Conservation (phyloP, 1,139 yeast genomes). For the Kodamaea sp. region DNA sequence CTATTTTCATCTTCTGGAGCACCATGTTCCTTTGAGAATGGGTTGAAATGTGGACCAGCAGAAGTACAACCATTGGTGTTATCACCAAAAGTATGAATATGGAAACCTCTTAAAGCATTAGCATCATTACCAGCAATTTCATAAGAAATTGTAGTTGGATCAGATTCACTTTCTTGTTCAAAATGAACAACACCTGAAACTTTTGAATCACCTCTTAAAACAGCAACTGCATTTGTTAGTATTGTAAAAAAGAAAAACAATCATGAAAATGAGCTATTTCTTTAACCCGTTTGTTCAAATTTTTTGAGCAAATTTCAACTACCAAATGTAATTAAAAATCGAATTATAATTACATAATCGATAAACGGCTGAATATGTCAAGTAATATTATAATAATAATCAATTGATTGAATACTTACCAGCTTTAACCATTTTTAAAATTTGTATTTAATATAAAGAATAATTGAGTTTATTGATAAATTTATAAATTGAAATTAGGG, state of each 20-base stretch:
- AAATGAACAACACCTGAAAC: slow-evolving; percentile 84
- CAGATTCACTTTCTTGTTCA: slow-evolving; percentile 75
- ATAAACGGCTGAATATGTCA: neutral
- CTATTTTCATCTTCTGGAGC: slow-evolving; percentile 86
- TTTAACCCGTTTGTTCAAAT: no score
- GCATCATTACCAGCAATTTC: slow-evolving; percentile 85
- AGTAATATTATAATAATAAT: neutral
- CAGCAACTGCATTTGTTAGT: slow-evolving; percentile 64
- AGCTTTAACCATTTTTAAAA: slow-evolving; percentile 34
- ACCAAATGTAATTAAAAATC: neutral
- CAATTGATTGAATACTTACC: slow-evolving; percentile 21
- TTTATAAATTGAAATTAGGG: neutral
- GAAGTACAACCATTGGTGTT: slow-evolving; percentile 98
- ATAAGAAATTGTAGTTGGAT: slow-evolving; percentile 82
- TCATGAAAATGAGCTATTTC: no score
- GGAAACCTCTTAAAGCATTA: slow-evolving; percentile 93
- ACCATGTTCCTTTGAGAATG: slow-evolving; percentile 87
- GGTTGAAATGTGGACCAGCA: slow-evolving; percentile 99
- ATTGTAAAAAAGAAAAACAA: neutral
- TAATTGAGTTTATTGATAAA: neutral
- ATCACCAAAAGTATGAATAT: slow-evolving; percentile 96
- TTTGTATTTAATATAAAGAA: slow-evolving; percentile 3
- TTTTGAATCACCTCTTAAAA: slow-evolving; percentile 89
- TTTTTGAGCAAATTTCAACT: neutral
- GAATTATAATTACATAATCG: no score